Base-by-base conservation (phyloP, 2,329 filamentous ascomycete species). In the Talaromyces sp. region DNA sequence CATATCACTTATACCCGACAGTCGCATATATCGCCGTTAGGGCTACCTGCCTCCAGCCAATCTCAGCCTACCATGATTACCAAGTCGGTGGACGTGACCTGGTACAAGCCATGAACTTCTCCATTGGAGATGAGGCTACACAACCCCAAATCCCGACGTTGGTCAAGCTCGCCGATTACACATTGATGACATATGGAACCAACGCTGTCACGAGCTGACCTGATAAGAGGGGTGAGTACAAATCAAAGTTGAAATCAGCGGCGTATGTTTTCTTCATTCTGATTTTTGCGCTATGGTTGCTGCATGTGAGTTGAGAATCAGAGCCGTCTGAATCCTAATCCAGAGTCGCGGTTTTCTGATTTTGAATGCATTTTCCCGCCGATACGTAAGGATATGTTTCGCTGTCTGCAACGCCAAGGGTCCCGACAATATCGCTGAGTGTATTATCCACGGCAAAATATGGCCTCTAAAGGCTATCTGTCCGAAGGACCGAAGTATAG, bases 81-180 rank as follows among this genome's bases (percentile, higher is more conserved):
- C 46, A 33, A 52, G 48, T 18, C 8, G 16, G 28, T 21, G 25
- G 28, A 35, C 28, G 48, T 8, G 25, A 14, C 28, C 28, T 54
- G 9, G 46, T 54, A 35, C 48, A 52, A n/a, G 18, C n/a, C 11
- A 35, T 21, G 18, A 37, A 14, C 14, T 3, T 31, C 28, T 23
- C 42, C 23, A 16, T 35, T 59, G 23, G 23, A 3, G 14, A 31
- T 28, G 40, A 16, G 42, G 37, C 18, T 52, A 60, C 23, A 58
- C 21, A 11, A 35, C 42, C 33, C 28, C 28, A 60, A 60, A 52
- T 25, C 44, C 44, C 58, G 33, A 60, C 9, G 58, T 60, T 39
- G 39, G 58, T 25, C 58, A 40, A n/a, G 18, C 52, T 60, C 58
- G 58, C 58, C 58, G 58, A 60, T 52, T 52, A 60, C 33, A 60